A percentile compares a stretch with the other conserved stretches of the same genome.
Conservation (phyloP, 1,139 yeast species). For the Yamadazyma atlantica region DNA sequence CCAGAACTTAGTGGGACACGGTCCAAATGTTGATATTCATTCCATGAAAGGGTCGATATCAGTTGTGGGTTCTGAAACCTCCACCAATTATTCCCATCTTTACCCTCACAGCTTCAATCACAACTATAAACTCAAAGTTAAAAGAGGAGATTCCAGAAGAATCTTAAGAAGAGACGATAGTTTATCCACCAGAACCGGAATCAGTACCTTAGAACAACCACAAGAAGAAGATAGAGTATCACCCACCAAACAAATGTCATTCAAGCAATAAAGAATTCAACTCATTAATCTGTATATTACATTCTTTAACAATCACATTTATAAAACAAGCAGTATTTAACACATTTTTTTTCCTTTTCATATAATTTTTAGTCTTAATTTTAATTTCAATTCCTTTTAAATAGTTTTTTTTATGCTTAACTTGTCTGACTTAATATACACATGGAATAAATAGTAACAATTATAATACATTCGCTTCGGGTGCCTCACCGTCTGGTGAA, state of each 20-base stretch:
- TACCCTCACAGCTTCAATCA: conserved; percentile 1
- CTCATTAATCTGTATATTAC: neutral
- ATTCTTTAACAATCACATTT: neutral
- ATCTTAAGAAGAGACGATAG: conserved; percentile 11
- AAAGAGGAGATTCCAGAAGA: conserved; percentile 3
- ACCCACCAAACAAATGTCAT: neutral
- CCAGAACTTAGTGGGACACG: conserved; percentile 1
- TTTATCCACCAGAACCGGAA: conserved; percentile 11
- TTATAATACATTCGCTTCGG: neutral
- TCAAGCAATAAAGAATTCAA: neutral
- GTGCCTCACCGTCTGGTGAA: neutral
- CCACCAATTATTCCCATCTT: conserved; percentile 8
- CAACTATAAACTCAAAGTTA: conserved; percentile 4
- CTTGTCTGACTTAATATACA: conserved; percentile 1
- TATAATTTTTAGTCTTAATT: neutral
- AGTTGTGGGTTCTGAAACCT: conserved; percentile 13
- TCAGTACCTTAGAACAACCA: conserved; percentile 4
- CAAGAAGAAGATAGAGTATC: conserved; percentile 1
- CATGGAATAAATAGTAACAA: neutral
- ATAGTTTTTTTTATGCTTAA: too few species aligned
- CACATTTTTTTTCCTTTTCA: neutral
- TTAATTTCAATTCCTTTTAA: neutral
- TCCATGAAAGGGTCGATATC: conserved; percentile 26
- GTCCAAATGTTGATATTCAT: conserved; percentile 18
- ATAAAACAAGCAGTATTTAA: neutral